Percentiles rank a stretch among this genome's conserved stretches.
Conservation (phyloP, 225 moss, liverwort and hornwort genomes). For the Polytrichum formosum region DNA sequence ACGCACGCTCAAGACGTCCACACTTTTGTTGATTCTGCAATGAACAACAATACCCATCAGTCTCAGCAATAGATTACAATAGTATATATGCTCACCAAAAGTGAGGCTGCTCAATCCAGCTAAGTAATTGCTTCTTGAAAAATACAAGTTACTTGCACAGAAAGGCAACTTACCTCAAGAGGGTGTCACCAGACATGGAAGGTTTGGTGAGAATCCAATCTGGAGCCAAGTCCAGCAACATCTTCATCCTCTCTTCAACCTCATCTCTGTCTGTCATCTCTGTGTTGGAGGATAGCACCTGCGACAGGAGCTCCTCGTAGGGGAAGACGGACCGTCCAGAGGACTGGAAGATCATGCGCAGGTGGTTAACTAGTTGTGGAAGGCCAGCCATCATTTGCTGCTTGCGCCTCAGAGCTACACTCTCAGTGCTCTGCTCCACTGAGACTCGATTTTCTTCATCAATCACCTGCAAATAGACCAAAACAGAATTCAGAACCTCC, state of each 20-base stretch:
- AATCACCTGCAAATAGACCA: constrained; percentile 42
- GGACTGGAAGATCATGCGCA: constrained; percentile 91
- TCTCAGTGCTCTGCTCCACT: constrained; percentile 48
- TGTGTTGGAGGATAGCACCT: constrained; percentile 63
- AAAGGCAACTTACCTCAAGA: constrained; percentile 74
- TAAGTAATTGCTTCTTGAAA: neutral
- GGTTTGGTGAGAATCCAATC: constrained; percentile 79
- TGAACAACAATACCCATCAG: neutral
- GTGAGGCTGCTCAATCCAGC: neutral
- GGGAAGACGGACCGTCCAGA: constrained; percentile 73
- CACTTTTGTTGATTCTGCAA: constrained; percentile 77
- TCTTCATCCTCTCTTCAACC: constrained; percentile 73
- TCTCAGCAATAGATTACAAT: neutral
- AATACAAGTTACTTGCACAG: neutral
- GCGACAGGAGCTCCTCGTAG: constrained; percentile 67
- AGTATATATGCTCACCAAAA: neutral
- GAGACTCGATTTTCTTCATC: constrained; percentile 67
- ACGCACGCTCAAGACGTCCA: constrained; percentile 54
- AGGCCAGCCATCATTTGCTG: constrained; percentile 80
- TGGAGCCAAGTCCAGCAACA: constrained; percentile 76
- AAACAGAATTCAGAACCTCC: too few relatives aligned
- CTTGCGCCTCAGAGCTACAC: constrained; percentile 34
- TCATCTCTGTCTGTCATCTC: constrained; percentile 73
- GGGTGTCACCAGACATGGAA: constrained; percentile 64
- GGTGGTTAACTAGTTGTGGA: constrained; percentile 81